phyloP scores from a whole-genome alignment of 805 yeast species.

The Schwanniomyces vanrijiae region DNA sequence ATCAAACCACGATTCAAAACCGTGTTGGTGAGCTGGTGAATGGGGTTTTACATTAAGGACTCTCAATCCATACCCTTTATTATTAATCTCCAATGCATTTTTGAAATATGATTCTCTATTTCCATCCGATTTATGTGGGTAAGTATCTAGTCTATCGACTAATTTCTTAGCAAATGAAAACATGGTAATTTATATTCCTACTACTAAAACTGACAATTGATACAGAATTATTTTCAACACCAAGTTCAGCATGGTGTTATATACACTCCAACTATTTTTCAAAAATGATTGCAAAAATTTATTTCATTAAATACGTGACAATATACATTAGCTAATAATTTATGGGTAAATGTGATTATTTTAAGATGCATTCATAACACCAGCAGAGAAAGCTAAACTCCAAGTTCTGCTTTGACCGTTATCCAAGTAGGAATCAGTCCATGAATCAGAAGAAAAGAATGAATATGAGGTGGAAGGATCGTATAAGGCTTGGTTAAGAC shows the following conservation, averaged over 20 bases:
- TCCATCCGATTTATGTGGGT: slow-evolving; percentile 8
- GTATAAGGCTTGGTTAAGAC: slow-evolving; percentile 70
- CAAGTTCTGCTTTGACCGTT: slow-evolving; percentile 65
- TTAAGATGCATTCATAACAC: slow-evolving; percentile 27
- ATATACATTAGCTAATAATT: slow-evolving; percentile 1
- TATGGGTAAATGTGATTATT: background rate
- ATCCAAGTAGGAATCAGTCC: slow-evolving; percentile 43
- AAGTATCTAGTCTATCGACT: slow-evolving; percentile 39
- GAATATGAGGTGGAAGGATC: slow-evolving; percentile 64
- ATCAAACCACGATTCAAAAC: slow-evolving; percentile 84
- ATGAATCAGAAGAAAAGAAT: slow-evolving; percentile 46
- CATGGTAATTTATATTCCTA: slow-evolving; percentile 19
- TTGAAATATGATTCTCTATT: slow-evolving; percentile 36
- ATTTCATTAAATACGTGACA: background rate
- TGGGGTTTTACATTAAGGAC: slow-evolving; percentile 39
- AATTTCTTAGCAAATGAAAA: slow-evolving; percentile 45
- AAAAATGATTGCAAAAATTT: slow-evolving; percentile 1
- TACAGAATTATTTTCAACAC: background rate
- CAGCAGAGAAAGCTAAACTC: slow-evolving; percentile 61
- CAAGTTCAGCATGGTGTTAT: background rate
- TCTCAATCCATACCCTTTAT: slow-evolving; percentile 42
- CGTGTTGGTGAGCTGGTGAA: slow-evolving; percentile 31
- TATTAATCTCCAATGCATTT: slow-evolving; percentile 28
- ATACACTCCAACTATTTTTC: background rate
- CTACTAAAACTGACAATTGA: background rate